Evolutionary conservation across 2,329 filamentous ascomycete species (phyloP).

Genomic region (Ophiosphaerella narmari): DNA sequence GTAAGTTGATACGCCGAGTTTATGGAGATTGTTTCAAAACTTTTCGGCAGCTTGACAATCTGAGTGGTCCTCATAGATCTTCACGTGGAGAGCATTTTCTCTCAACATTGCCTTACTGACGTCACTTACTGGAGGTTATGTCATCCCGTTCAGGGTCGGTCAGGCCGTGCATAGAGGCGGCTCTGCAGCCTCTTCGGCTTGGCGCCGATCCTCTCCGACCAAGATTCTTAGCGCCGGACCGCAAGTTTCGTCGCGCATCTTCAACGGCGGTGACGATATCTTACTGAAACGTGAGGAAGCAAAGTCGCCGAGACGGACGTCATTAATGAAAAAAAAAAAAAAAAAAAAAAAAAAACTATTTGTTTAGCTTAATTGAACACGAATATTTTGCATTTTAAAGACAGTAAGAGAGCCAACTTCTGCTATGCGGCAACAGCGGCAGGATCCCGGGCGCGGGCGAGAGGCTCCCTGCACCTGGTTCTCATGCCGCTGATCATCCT

Average conservation of each 20-base stretch:
- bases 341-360: slow-evolving; percentile 11
- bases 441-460: slow-evolving; percentile 3
- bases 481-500: neutral
- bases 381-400: too few relatives aligned
- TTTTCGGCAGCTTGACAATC: slow-evolving; percentile 11
- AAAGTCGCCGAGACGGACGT: slow-evolving; percentile 1
- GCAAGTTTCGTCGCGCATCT: slow-evolving; percentile 16
- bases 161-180: slow-evolving; percentile 31
- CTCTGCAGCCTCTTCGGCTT: slow-evolving; percentile 36
- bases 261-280: slow-evolving; percentile 18
- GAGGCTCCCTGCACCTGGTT: neutral
- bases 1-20: neutral
- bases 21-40: slow-evolving; percentile 10
- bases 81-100: slow-evolving; percentile 19
- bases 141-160: slow-evolving; percentile 26
- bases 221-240: slow-evolving; percentile 10
- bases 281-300: neutral
- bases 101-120: slow-evolving; percentile 29
- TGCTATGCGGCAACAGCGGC: neutral
- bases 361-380: neutral
- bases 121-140: slow-evolving; percentile 19
- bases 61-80: slow-evolving; percentile 11
- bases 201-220: slow-evolving; percentile 32
- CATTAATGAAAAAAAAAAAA: slow-evolving; percentile 15
- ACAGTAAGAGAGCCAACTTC: neutral